Base-by-base conservation (phyloP, 208 protist genomes). In the Tetramitus jugosus region DNA sequence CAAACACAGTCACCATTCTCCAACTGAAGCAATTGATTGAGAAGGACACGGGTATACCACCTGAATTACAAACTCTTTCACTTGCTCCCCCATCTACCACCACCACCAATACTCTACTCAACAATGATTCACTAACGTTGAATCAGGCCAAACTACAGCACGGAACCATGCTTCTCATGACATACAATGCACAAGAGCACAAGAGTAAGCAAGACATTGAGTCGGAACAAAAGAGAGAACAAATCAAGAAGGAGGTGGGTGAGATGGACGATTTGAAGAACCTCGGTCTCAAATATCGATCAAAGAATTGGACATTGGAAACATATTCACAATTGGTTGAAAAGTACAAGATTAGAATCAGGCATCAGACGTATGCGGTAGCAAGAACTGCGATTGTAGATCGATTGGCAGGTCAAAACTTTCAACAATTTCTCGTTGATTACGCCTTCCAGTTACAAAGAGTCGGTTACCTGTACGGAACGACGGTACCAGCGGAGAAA, bases 151-250 rank as follows among this genome's bases (percentile, higher is more conserved):
- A 35, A 26, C 3, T 74, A 26, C 4, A 53, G 23, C 17, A 37
- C 3, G 67, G 67, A 56, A 42, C 46, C 37, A 53, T 74, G 39
- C 0, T 74, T 33, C 10, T 53, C 3, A 53, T 74, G 46, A 6
- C 42, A 23, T 74, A 74, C 37, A 42, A 74, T 53, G 4, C 42
- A 74, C n/a, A 10, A 40, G 20, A 42, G 49, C 31, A 33, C 17
- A 71, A 71, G 49, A 49, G 39, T 26, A 71, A 71, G 49, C 65
- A 71, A 71, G 65, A 71, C 26, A 26, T 31, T 17, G 39, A 71
- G 49, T 35, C 43, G 17, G 65, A 71, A 49, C 29, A 29, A 74
- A 74, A 37, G 26, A 35, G 13, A 31, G 20, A 53, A 26, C 26
- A 10, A 33, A 53, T 8, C 6, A 17, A 52, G 0, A 37, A 43